phyloP scores from a whole-genome alignment of 2,329 filamentous ascomycete species.

The Amesomyces nigricolor region DNA sequence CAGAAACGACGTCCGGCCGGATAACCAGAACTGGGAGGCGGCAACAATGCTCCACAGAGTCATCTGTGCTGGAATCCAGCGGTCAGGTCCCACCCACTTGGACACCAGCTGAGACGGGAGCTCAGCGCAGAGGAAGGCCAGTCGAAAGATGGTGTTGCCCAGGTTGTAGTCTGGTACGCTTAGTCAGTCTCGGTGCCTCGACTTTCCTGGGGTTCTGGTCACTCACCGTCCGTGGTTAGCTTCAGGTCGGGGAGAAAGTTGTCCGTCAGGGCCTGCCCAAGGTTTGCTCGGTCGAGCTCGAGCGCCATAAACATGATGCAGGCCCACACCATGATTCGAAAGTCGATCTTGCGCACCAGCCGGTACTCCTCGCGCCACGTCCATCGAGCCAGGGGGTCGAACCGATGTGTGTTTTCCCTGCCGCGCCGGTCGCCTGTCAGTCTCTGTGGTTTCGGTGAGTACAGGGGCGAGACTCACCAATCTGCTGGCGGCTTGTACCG shows the following conservation, averaged over 20 bases:
- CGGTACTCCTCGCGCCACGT: slow-evolving; percentile 37
- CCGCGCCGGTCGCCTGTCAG: not conserved
- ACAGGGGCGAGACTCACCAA: slow-evolving; percentile 22
- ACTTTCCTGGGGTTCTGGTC: not conserved
- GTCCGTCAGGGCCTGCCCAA: slow-evolving; percentile 43
- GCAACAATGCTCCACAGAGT: slow-evolving; percentile 51
- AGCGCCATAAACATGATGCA: slow-evolving; percentile 47
- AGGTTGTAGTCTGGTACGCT: slow-evolving; percentile 38
- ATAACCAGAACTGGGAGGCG: slow-evolving; percentile 41
- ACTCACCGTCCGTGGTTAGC: slow-evolving; percentile 40
- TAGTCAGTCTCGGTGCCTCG: not conserved
- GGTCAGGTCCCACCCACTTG: slow-evolving; percentile 53
- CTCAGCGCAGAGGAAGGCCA: slow-evolving; percentile 49
- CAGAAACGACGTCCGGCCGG: slow-evolving; percentile 36
- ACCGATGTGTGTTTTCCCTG: slow-evolving; percentile 41
- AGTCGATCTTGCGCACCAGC: slow-evolving; percentile 37
- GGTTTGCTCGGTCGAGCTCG: slow-evolving; percentile 45
- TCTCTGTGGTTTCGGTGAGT: not conserved
- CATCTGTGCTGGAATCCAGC: slow-evolving; percentile 57
- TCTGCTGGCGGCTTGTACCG: slow-evolving; percentile 32
- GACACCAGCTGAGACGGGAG: slow-evolving; percentile 56
- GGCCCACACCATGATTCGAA: slow-evolving; percentile 42
- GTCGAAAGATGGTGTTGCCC: slow-evolving; percentile 45
- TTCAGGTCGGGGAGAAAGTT: slow-evolving; percentile 41
- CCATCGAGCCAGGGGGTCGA: slow-evolving; percentile 42